Base-by-base conservation (phyloP, 2,329 filamentous ascomycete genomes). In the Hypoxylon sp. region DNA sequence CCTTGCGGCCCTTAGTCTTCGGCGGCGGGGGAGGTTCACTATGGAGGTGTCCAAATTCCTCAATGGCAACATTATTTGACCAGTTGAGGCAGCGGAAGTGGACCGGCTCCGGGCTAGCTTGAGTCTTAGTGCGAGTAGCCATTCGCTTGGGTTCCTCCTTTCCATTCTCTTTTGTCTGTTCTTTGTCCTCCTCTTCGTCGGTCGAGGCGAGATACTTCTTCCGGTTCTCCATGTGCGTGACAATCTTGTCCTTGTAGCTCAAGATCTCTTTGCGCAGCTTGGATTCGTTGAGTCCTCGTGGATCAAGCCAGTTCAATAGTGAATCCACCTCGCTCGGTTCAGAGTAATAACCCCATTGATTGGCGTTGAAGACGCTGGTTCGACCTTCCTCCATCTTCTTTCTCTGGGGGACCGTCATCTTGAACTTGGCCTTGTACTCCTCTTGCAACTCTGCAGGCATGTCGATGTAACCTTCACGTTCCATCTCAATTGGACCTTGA, bases 311-410 rank as follows among this genome's bases (percentile, higher is more conserved):
- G 57, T 87, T 87, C 68, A 98, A 89, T 17, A 99, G 86, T 57
- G 87, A 87, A 68, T 96, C 92, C 4, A 99, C 81, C 39, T 92
- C 87, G 53, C 91, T 89, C 0, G 93, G 89, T 10, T 96, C 92
- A 39, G 95, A 92, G 74, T 94, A 94, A 81, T 93, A 99, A 10
- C 92, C 96, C 94, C 96, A 99, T 79, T 98, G 92, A 11, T 83
- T 82, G 1, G 95, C 93, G 56, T 87, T 91, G 65, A 87, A 89
- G 2, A 98, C 88, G 73, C 91, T 92, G 0, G 94, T 97, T 0
- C 86, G 80, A 5, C 94, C 94, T 82, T 99, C 96, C 79, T 99
- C 96, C 64, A 86, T 84, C 74, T 89, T 88, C 82, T 97, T 97
- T 65, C 96, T 91, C 79, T 98, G 92, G 0, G 91, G 89, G 0